Conservation (phyloP, 2,329 filamentous ascomycete species). For the Biscogniauxia marginata region DNA sequence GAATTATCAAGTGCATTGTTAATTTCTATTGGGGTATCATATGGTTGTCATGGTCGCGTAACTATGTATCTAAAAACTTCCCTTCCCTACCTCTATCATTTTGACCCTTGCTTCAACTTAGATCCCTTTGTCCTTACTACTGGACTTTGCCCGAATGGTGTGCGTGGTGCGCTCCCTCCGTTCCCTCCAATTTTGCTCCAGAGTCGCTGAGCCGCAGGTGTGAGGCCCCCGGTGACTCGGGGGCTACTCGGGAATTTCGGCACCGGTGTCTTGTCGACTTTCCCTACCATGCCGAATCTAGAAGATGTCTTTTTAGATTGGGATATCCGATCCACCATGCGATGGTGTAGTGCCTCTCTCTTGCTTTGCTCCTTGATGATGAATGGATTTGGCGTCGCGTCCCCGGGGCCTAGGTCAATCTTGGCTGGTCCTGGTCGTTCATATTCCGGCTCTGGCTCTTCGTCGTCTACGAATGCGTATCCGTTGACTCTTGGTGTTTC, state of each 20-base stretch:
- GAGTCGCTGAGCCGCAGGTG: slow-evolving; percentile 71
- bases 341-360: slow-evolving; percentile 78
- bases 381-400: slow-evolving; percentile 75
- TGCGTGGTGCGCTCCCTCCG: slow-evolving; percentile 33
- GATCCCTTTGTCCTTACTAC: slow-evolving; percentile 37
- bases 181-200: slow-evolving; percentile 59
- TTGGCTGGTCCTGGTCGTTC: slow-evolving; percentile 40
- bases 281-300: slow-evolving; percentile 59
- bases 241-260: slow-evolving; percentile 70
- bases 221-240: slow-evolving; percentile 56
- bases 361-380: slow-evolving; percentile 71
- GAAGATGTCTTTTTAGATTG: slow-evolving; percentile 66
- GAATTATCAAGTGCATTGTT: too few relatives aligned
- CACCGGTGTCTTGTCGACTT: slow-evolving; percentile 58
- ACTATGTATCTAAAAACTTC: not conserved
- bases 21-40: slow-evolving; percentile 15
- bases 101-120: slow-evolving; percentile 35
- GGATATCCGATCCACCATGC: slow-evolving; percentile 80
- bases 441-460: slow-evolving; percentile 54
- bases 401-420: slow-evolving; percentile 58
- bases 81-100: slow-evolving; percentile 19
- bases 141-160: slow-evolving; percentile 41
- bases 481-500: slow-evolving; percentile 92
- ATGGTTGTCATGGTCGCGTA: slow-evolving; percentile 1
- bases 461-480: slow-evolving; percentile 91